phyloP scores from a whole-genome alignment of 805 yeast species.

The Babjeviella inositovora region DNA sequence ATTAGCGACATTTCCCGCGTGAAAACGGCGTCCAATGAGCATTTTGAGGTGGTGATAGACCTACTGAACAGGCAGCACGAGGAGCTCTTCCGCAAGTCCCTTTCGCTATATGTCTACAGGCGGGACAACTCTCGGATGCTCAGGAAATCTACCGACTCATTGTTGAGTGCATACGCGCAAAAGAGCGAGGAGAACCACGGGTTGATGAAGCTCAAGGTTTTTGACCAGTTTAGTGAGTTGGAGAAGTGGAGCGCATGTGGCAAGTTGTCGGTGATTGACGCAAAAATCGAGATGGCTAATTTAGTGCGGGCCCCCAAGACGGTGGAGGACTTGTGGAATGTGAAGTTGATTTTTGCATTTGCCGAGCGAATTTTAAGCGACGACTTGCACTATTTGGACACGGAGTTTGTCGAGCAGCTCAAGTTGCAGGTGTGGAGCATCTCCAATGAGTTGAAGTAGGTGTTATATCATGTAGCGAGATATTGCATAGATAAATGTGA shows the following conservation, averaged over 20 bases:
- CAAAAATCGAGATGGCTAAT: conserved; percentile 30
- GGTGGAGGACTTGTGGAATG: conserved; percentile 46
- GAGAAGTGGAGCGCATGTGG: conserved; percentile 8
- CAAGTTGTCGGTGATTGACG: conserved; percentile 33
- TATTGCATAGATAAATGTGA: no score
- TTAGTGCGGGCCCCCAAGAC: conserved; percentile 22
- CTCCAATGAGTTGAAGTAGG: conserved; percentile 1
- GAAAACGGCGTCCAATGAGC: conserved; percentile 25
- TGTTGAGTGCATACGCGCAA: conserved; percentile 2
- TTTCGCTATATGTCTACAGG: conserved; percentile 35
- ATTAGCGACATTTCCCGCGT: conserved; percentile 30
- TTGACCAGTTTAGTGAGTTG: conserved; percentile 6
- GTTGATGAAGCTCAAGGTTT: conserved; percentile 6
- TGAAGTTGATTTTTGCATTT: conserved; percentile 44
- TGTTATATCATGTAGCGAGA: no score
- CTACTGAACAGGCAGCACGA: conserved; percentile 14
- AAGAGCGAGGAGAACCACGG: conserved; percentile 2
- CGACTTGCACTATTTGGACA: conserved; percentile 24
- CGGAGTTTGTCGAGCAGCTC: conserved; percentile 35
- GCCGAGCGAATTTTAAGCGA: conserved; percentile 24
- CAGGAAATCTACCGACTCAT: conserved; percentile 12
- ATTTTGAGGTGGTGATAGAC: conserved; percentile 35
- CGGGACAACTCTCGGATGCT: conserved; percentile 21
- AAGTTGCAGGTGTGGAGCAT: conserved; percentile 23
- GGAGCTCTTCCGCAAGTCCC: conserved; percentile 20